These are phyloP conservation scores for Hymenoscyphus albidus DNA, from an alignment of 2,329 filamentous ascomycete genomes.

Conservation along the genomic window DNA sequence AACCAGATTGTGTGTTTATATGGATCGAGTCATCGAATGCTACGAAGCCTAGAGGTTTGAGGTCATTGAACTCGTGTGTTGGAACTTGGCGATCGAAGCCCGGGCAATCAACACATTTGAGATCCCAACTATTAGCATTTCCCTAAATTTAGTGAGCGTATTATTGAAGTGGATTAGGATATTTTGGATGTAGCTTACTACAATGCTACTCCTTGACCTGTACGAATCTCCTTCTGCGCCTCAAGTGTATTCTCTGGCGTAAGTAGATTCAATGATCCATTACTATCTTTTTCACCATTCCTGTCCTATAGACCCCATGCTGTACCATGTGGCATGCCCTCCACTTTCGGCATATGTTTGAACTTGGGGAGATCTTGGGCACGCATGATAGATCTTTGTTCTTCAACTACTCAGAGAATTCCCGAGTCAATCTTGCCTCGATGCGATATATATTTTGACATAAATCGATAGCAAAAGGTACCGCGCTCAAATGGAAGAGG, in stretches of 20 bases:
- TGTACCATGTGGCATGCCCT: conserved; percentile 41
- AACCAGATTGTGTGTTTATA: conserved; percentile 45
- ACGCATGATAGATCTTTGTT: conserved; percentile 16
- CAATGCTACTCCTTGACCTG: conserved; percentile 38
- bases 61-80: conserved; percentile 17
- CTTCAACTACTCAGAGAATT: too few relatives aligned
- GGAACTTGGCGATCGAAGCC: conserved; percentile 20
- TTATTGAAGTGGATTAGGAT: not conserved
- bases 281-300: conserved; percentile 44
- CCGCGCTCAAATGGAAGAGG: not conserved
- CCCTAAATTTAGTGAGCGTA: not conserved
- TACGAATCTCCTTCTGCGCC: conserved; percentile 40
- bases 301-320: conserved; percentile 44
- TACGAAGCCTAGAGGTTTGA: conserved; percentile 33
- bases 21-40: conserved; percentile 51
- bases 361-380: conserved; percentile 35
- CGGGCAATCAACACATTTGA: conserved; percentile 18
- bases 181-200: conserved; percentile 14
- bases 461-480: too few relatives aligned
- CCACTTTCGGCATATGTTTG: conserved; percentile 39
- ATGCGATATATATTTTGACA: not conserved
- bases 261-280: conserved; percentile 44
- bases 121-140: conserved; percentile 14
- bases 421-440: too few relatives aligned
- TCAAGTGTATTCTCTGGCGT: conserved; percentile 40